Evolutionary conservation across 306 rosid species (phyloP).

Genomic region (Quercus variabilis): DNA sequence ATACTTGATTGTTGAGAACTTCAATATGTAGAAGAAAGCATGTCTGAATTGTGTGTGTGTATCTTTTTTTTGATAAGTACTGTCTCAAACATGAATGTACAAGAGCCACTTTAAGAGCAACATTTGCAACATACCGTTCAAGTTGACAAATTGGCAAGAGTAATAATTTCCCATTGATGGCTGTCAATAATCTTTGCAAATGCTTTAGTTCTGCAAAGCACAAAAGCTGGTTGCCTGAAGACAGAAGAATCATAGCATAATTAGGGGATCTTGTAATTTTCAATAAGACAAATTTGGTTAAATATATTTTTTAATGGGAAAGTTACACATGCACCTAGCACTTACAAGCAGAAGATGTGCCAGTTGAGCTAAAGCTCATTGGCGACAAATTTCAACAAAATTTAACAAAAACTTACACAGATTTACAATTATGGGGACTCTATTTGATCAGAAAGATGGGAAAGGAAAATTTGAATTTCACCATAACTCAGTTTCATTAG

Average conservation of each 20-base stretch:
- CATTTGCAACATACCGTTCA: slow-evolving; percentile 36
- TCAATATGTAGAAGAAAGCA: neutral
- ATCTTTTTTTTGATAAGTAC: too few relatives aligned
- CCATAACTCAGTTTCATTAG: neutral
- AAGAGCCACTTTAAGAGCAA: neutral
- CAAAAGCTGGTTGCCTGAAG: slow-evolving; percentile 40
- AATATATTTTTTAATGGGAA: too few relatives aligned
- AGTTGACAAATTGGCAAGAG: slow-evolving; percentile 77
- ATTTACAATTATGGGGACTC: neutral
- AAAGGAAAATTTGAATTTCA: neutral
- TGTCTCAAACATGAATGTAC: neutral
- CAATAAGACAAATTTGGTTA: neutral
- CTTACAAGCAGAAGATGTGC: too few relatives aligned
- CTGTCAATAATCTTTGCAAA: slow-evolving; percentile 27
- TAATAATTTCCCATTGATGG: slow-evolving; percentile 56
- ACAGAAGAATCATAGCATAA: neutral
- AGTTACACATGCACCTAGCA: too few relatives aligned
- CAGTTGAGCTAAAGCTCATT: too few relatives aligned
- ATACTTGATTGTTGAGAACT: neutral
- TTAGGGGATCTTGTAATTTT: neutral
- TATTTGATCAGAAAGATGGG: neutral
- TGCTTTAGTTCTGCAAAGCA: slow-evolving; percentile 24
- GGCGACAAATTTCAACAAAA: too few relatives aligned
- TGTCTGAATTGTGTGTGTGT: neutral
- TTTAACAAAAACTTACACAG: neutral